Evolutionary conservation across 176 grass and related monocot species (phyloP), one percentile per base, ranked within the genome.

Genomic region (Oryza brachyantha): DNA sequence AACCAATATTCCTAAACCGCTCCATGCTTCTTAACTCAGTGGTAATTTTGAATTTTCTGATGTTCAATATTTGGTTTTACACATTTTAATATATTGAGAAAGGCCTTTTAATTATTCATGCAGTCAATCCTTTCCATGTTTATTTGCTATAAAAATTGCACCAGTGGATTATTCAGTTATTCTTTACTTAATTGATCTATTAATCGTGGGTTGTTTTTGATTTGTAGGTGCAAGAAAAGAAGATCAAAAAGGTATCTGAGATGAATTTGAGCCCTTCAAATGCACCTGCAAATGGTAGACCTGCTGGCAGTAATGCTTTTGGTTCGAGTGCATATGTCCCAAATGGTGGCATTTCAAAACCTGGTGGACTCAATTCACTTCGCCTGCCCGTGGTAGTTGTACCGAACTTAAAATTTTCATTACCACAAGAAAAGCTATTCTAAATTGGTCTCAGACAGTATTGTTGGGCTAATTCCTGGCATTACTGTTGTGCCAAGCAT

Each of bases 221-320:
- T 70, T 19, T 84, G 39, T 81, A 99, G 96, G 96, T 96, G 64
- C 96, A 96, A 91, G 96, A 99, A 86, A 99, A 96, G 81, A 99
- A 99, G 81, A 75, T 99, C 28, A 99, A 99, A 70, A 95, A 91
- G 75, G 77, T 99, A 46, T 85, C 81, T 27, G 88, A 93, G 81
- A 91, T 89, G 88, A 99, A 96, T 91, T 73, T 93, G 72, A 68
- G 79, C 66, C 64, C 57, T 91, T 84, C 84, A 91, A 77, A 85
- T 78, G 74, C 72, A 79, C 64, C 21, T 79, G 76, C 74, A 81
- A 95, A 99, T 89, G 88, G 86, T 80, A 57, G 70, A 62, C 70
- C 61, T 84, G 76, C 70, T 82, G 80, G 89, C 66, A 70, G 41
- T 75, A 81, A 65, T 32, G 57, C 68, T 59, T 45, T 37, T 28